A percentile compares a stretch with the other conserved stretches of the same genome.
phyloP scores from a whole-genome alignment of 164 flowering plant species.

The Akebia trifoliata region DNA sequence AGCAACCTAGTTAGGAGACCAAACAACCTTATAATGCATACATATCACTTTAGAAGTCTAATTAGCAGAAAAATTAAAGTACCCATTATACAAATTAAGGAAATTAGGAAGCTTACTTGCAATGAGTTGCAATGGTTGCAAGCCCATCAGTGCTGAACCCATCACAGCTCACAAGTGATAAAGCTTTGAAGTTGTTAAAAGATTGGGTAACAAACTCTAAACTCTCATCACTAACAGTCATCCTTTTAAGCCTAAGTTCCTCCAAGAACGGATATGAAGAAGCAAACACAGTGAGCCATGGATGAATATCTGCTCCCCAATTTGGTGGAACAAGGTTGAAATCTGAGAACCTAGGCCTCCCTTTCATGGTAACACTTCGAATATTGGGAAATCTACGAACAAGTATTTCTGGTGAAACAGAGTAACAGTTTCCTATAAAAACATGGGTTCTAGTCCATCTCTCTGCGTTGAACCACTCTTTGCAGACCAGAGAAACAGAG shows the following conservation, averaged over 20 bases:
- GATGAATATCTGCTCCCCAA: conserved; percentile 70
- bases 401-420: conserved; percentile 66
- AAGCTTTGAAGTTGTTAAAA: conserved; percentile 46
- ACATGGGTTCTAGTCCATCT: conserved; percentile 45
- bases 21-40: too few species aligned
- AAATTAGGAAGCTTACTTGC: conserved; percentile 45
- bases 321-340: conserved; percentile 67
- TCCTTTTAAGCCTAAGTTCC: conserved; percentile 70
- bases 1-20: too few species aligned
- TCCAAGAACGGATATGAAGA: conserved; percentile 54
- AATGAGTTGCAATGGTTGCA: conserved; percentile 56
- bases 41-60: too few species aligned
- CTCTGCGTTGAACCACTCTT: conserved; percentile 61
- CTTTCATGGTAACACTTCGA: conserved; percentile 60
- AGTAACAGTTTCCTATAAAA: conserved; percentile 72
- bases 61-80: too few species aligned
- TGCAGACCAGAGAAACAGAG: conserved; percentile 61
- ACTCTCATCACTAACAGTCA: conserved; percentile 62
- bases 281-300: conserved; percentile 61
- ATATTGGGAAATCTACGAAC: conserved; percentile 62
- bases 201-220: conserved; percentile 51
- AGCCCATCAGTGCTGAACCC: conserved; percentile 79
- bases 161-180: conserved; percentile 70
- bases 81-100: too few species aligned
- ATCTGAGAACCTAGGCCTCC: conserved; percentile 76